Base-by-base conservation (phyloP, 179 eudicot species). In the Silene noctiflora region DNA sequence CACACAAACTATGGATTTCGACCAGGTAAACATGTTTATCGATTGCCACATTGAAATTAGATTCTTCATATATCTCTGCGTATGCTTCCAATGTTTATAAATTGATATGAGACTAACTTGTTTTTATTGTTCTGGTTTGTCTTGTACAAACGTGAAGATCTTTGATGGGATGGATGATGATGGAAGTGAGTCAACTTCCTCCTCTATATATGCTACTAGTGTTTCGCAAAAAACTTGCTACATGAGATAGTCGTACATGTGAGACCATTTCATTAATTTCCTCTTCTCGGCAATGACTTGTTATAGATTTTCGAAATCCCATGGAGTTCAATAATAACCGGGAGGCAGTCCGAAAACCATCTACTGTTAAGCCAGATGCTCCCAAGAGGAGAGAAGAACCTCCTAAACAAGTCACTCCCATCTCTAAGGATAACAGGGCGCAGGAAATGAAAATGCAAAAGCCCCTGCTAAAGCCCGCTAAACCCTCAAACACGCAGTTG, bases 131-230 rank as follows among this genome's bases (percentile, higher is more conserved):
- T 67, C 22, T 80, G 67, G 75, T 67, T 78, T 20, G 13, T 44
- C 68, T 19, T 80, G 67, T 73, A 75, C 72, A 69, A 63, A 76
- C 35, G 33, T 77, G 86, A 85, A 94, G 98, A 86, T 94, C 86
- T 94, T 94, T 77, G 98, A 94, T 44, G 97, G 91, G 77, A 84
- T 94, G 88, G 98, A 92, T 72, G 98, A 94, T 77, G 89, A 89
- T 78, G 98, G 97, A 89, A 94, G 98, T 92, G 88, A 92, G 98
- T 94, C 79, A 63, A 77, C 76, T 78, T 77, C 46, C 67, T 68
- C 25, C 74, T 76, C 81, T 74, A 75, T 78, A 60, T 78, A 60
- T 81, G 72, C 73, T 78, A 69, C 69, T 79, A 20, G 53, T 72
- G 48, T 81, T 75, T 72, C 6, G 58, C 58, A 51, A 51, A 51